phyloP scores from a whole-genome alignment of 192 early-diverging fungal species.

The Spizellomyces punctatus region DNA sequence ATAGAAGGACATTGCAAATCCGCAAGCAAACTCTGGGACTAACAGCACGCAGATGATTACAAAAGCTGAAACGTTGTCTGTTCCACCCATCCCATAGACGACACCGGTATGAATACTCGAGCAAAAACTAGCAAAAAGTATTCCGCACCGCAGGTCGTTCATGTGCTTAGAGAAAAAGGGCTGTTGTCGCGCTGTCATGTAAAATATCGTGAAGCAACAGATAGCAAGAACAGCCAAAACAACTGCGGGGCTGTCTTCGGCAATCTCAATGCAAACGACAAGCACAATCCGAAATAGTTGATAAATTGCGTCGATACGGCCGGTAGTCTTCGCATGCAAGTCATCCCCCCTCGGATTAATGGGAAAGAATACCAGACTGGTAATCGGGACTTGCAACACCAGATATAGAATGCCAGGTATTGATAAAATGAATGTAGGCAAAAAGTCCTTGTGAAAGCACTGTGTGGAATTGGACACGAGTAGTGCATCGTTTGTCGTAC shows the following conservation, averaged over 20 bases:
- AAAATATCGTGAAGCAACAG: neutral
- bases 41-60: slow-evolving; percentile 17
- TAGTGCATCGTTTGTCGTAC: neutral
- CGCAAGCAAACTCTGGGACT: slow-evolving; percentile 14
- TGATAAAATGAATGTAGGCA: slow-evolving; percentile 10
- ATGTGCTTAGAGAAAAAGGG: slow-evolving; percentile 16
- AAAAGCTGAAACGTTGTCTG: neutral
- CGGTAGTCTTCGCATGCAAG: slow-evolving; percentile 22
- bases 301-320: slow-evolving; percentile 27
- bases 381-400: slow-evolving; percentile 18
- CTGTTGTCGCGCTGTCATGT: slow-evolving; percentile 13
- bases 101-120: slow-evolving; percentile 23
- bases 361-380: slow-evolving; percentile 19
- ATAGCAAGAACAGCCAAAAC: neutral
- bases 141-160: slow-evolving; percentile 26
- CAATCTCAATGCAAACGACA: slow-evolving; percentile 3
- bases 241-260: neutral
- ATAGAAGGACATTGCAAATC: too few relatives aligned
- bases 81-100: neutral
- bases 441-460: neutral
- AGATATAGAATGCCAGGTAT: slow-evolving; percentile 16
- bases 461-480: neutral
- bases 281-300: slow-evolving; percentile 5
- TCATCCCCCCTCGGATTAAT: slow-evolving; percentile 10
- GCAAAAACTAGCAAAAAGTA: slow-evolving; percentile 5